A percentile compares a stretch with the other conserved stretches of the same genome.
Evolutionary conservation across 768 basidiomycete species (phyloP).

Genomic region (Terana coerulea): DNA sequence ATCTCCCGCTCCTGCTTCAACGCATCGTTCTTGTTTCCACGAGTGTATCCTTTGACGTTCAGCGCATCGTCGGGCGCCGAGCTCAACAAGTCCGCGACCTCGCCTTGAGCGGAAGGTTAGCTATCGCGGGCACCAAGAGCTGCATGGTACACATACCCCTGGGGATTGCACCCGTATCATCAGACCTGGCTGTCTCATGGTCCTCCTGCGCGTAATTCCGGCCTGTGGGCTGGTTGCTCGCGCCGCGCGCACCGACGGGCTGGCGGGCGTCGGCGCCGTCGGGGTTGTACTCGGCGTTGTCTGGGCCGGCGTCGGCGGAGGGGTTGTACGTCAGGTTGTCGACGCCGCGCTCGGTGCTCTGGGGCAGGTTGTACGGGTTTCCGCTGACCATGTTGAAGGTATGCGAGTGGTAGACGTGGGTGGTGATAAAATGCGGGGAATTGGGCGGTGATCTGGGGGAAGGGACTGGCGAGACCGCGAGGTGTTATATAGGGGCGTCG

Average conservation of each 20-base stretch:
- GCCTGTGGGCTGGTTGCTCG: constrained; percentile 20
- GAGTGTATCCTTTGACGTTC: constrained; percentile 19
- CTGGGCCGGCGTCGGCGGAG: constrained; percentile 16
- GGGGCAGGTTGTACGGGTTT: neutral
- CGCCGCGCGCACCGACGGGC: constrained; percentile 22
- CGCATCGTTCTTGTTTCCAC: constrained; percentile 22
- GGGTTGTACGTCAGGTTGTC: constrained; percentile 22
- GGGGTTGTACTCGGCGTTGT: constrained; percentile 20
- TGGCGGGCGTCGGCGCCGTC: constrained; percentile 12
- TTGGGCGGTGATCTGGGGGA: too few species aligned
- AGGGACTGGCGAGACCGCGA: too few species aligned
- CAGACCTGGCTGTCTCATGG: constrained; percentile 17
- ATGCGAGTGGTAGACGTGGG: too few species aligned
- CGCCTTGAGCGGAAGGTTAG: constrained; percentile 11
- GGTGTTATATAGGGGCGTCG: too few species aligned
- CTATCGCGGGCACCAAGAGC: neutral
- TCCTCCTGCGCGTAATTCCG: constrained; percentile 20
- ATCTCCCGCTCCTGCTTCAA: constrained; percentile 23
- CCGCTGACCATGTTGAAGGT: neutral
- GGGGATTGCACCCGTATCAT: constrained; percentile 19
- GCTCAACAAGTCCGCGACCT: constrained; percentile 22
- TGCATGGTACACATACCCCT: constrained; percentile 9
- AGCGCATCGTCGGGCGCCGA: constrained; percentile 13
- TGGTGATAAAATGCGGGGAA: too few species aligned
- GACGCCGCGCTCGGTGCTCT: neutral